Evolutionary conservation across 1,284 basidiomycete species (phyloP).

Genomic region (Apiotrichum brassicae): DNA sequence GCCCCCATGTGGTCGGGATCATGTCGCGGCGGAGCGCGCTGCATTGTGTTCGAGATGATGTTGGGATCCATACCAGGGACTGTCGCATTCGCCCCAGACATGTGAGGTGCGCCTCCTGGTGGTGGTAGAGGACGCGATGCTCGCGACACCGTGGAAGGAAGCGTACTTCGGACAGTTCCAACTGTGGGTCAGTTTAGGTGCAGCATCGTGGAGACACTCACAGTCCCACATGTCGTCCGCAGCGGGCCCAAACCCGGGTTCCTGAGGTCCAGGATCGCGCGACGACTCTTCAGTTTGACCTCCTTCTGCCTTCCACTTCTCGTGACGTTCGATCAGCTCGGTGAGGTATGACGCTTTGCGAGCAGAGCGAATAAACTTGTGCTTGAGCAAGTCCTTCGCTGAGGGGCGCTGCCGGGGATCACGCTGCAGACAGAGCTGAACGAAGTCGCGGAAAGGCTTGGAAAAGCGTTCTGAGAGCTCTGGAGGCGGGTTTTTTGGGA

Average conservation of each 20-base stretch:
- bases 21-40: slow-evolving; percentile 16
- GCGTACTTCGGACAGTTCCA: slow-evolving; percentile 40
- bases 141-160: slow-evolving; percentile 31
- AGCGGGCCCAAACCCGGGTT: slow-evolving; percentile 51
- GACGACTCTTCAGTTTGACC: slow-evolving; percentile 63
- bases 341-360: slow-evolving; percentile 91
- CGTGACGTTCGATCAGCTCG: slow-evolving; percentile 89
- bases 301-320: slow-evolving; percentile 85
- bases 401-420: slow-evolving; percentile 91
- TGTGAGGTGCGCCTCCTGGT: slow-evolving; percentile 3
- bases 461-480: slow-evolving; percentile 78
- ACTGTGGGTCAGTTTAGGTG: no score
- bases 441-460: slow-evolving; percentile 88
- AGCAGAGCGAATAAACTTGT: slow-evolving; percentile 90
- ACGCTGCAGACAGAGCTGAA: slow-evolving; percentile 82
- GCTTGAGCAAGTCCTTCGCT: slow-evolving; percentile 89
- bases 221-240: slow-evolving; percentile 92
- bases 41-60: slow-evolving; percentile 24
- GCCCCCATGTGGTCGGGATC: slow-evolving; percentile 11
- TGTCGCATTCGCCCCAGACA: background rate
- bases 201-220: slow-evolving; percentile 49
- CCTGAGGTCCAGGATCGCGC: slow-evolving; percentile 19
- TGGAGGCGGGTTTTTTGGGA: slow-evolving; percentile 95
- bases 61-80: slow-evolving; percentile 1
- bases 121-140: slow-evolving; percentile 13